Evolutionary conservation across 2,329 filamentous ascomycete species (phyloP).

Genomic region (Hymenoscyphus repandus): DNA sequence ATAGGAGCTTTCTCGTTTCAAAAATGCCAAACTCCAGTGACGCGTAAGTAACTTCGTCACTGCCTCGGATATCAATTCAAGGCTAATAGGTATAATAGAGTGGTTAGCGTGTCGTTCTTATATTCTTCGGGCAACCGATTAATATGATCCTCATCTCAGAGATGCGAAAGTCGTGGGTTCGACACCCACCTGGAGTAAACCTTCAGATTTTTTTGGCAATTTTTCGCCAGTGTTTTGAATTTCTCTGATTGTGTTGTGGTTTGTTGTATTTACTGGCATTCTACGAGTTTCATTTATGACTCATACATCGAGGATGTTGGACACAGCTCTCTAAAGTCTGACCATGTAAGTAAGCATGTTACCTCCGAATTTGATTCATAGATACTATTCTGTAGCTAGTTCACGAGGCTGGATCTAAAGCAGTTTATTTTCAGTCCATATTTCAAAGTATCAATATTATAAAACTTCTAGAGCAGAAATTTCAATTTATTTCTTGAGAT

Average conservation of each 20-base stretch:
- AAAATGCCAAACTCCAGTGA: conserved; percentile 26
- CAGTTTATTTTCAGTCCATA: too few species aligned
- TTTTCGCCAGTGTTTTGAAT: too few species aligned
- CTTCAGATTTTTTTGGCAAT: too few species aligned
- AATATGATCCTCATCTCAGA: conserved; percentile 26
- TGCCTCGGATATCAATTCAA: conserved; percentile 20
- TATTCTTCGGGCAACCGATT: conserved; percentile 24
- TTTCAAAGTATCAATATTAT: too few species aligned
- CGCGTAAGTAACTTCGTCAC: conserved; percentile 25
- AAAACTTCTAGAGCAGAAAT: neutral
- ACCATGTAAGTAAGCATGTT: too few species aligned
- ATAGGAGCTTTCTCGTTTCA: conserved; percentile 23
- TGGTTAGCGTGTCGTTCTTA: conserved; percentile 33
- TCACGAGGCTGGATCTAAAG: too few species aligned
- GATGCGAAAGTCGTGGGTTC: conserved; percentile 31
- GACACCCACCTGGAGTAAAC: conserved; percentile 28
- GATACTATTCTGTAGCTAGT: too few species aligned
- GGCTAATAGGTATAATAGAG: conserved; percentile 23
- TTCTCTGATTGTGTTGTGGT: neutral
- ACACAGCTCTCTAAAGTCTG: too few species aligned
- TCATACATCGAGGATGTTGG: too few species aligned
- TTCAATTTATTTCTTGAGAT: neutral
- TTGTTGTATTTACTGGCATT: neutral
- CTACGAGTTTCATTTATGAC: too few species aligned
- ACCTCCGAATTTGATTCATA: too few species aligned